These are phyloP conservation scores for Asterella californica DNA, from an alignment of 225 moss, liverwort and hornwort genomes.

Conservation along the genomic window DNA sequence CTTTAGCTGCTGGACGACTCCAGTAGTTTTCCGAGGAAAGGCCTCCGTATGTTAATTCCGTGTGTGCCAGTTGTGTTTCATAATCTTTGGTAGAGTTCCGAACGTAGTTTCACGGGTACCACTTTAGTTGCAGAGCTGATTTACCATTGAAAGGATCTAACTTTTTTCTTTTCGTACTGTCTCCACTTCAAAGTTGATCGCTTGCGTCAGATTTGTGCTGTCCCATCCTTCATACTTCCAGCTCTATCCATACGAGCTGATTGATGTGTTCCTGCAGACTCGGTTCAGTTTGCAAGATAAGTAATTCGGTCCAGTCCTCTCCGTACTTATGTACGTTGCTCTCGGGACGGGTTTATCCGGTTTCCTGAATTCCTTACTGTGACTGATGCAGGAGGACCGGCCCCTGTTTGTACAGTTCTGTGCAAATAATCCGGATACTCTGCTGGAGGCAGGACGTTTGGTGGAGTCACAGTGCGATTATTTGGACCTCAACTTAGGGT, in stretches of 20 bases:
- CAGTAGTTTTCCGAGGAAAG: neutral
- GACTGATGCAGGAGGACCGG: slow-evolving; percentile 71
- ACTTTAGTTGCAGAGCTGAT: no score
- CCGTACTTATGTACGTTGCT: neutral
- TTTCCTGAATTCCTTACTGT: neutral
- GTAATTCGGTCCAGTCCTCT: neutral
- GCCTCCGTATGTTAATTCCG: neutral
- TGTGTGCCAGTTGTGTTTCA: no score
- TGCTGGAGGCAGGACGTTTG: slow-evolving; percentile 78
- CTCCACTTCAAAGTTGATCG: neutral
- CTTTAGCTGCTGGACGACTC: neutral
- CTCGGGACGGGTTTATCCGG: neutral
- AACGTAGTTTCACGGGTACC: no score
- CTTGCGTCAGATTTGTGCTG: neutral
- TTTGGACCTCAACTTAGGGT: slow-evolving; percentile 97
- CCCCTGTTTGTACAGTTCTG: slow-evolving; percentile 98
- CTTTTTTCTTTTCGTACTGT: no score
- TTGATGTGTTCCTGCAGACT: neutral
- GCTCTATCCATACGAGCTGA: neutral
- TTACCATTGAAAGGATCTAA: no score
- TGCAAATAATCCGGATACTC: slow-evolving; percentile 88
- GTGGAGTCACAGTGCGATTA: slow-evolving; percentile 85
- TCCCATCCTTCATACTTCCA: no score
- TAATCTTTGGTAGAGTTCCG: neutral
- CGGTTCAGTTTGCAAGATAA: neutral